Evolutionary conservation across 371 early-diverging fungal genomes (phyloP), one percentile per base, ranked within the genome.

Genomic region (Mucor lusitanicus): DNA sequence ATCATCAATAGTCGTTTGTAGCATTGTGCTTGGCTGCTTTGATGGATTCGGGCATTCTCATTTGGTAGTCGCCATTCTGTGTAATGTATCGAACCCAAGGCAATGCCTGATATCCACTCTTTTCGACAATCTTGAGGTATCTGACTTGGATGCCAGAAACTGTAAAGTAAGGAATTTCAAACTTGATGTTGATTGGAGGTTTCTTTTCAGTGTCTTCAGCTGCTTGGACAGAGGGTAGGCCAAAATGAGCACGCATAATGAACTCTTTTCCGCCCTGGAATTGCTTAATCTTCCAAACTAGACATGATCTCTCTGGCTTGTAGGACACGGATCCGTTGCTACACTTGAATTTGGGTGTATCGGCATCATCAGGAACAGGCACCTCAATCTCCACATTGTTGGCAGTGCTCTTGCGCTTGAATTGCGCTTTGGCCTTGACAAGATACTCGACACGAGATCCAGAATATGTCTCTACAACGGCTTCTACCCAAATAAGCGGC

Each of bases 21-120:
- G 57, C 46, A 61, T 39, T 64, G 56, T 70, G 82, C 57, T 87
- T 87, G 59, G 76, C 74, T 15, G 81, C 81, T 70, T 88, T 90
- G 69, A 87, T 85, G 55, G 85, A 84, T 63, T 90, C 90, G 23
- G 90, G 90, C 88, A 90, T 87, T 73, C 90, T 85, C 86, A 90
- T 85, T 80, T 88, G 88, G 65, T 90, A 90, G 65, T 90, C 90
- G 76, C 99, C 97, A 71, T 99, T 95, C 74, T 97, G 97, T 17
- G 99, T 98, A 63, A 99, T 97, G 73, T 99, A 99, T 58, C 99
- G 83, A 37, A 99, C 99, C 99, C 99, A 99, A 42, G 99, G 99
- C 68, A 98, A 87, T 6, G 98, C 98, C 74, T 96, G 96, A 76
- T 99, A 99, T 37, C 99, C 99, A 64, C 94, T 93, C 81, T 97